Conservation (phyloP, 176 grass and related monocot genomes). For the Avena sativa region DNA sequence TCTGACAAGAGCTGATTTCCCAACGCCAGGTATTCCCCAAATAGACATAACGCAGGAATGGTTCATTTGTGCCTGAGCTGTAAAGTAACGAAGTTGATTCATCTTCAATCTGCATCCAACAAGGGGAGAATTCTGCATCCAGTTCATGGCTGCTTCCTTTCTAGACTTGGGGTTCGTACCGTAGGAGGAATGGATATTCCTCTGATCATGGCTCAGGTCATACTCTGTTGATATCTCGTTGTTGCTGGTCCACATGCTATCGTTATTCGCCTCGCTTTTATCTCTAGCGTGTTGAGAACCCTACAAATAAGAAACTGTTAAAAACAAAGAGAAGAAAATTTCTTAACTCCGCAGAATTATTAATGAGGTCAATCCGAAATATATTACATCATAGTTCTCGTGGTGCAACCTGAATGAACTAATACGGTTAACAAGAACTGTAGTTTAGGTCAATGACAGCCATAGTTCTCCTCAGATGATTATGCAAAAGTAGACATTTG, state of each 20-base stretch:
- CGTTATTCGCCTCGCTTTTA: not conserved
- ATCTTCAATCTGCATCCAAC: not conserved
- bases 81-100: not conserved
- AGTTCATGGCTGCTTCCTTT: not conserved
- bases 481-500: no score
- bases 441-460: no score
- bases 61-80: not conserved
- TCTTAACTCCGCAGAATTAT: no score
- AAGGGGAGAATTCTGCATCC: not conserved
- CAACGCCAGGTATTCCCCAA: constrained; percentile 19
- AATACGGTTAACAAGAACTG: no score
- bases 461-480: no score
- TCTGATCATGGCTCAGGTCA: not conserved
- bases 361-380: no score
- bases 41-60: not conserved
- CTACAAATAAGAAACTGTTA: not conserved
- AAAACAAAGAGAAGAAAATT: not conserved
- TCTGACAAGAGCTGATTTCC: not conserved
- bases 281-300: not conserved
- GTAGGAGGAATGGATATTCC: not conserved
- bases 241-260: not conserved
- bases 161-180: not conserved
- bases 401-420: no score
- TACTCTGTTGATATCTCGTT: not conserved
- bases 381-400: no score